phyloP scores from a whole-genome alignment of 129 eudicot genomes.

The Flaveria trinervia region DNA sequence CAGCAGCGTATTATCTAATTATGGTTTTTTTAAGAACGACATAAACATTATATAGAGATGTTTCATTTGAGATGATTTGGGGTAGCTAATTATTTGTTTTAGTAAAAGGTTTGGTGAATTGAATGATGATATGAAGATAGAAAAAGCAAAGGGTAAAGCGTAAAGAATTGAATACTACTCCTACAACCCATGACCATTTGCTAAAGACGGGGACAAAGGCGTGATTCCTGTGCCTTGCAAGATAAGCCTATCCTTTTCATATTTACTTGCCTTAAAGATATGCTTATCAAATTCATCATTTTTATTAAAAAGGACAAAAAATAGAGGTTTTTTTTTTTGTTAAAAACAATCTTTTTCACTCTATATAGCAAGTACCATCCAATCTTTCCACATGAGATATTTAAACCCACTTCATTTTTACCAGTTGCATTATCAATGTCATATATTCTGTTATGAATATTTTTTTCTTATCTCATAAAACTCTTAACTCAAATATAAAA shows the following conservation, averaged over 20 bases:
- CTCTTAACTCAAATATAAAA: too few relatives aligned
- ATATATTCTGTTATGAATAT: too few relatives aligned
- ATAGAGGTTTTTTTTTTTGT: too few relatives aligned
- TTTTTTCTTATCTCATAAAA: too few relatives aligned
- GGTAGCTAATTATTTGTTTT: constrained; percentile 4
- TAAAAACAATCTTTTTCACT: too few relatives aligned
- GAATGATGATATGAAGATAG: constrained; percentile 37
- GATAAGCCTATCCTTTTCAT: constrained; percentile 38
- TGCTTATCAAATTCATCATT: constrained; percentile 21
- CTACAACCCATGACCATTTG: constrained; percentile 23
- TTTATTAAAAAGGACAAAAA: background rate
- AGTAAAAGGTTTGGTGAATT: constrained; percentile 27
- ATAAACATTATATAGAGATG: background rate
- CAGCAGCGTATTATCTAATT: background rate
- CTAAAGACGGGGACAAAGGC: constrained; percentile 33
- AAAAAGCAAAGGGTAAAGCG: constrained; percentile 44
- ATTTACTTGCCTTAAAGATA: constrained; percentile 23
- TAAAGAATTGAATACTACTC: constrained; percentile 36
- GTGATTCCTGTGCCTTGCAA: constrained; percentile 64
- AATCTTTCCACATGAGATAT: too few relatives aligned
- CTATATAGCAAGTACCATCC: background rate
- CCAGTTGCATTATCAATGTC: too few relatives aligned
- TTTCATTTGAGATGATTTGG: background rate
- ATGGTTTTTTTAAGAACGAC: background rate
- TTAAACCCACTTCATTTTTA: too few relatives aligned